These are phyloP conservation scores for Diutina scorzettiae DNA, from an alignment of 1,139 yeast genomes.

Conservation along the genomic window DNA sequence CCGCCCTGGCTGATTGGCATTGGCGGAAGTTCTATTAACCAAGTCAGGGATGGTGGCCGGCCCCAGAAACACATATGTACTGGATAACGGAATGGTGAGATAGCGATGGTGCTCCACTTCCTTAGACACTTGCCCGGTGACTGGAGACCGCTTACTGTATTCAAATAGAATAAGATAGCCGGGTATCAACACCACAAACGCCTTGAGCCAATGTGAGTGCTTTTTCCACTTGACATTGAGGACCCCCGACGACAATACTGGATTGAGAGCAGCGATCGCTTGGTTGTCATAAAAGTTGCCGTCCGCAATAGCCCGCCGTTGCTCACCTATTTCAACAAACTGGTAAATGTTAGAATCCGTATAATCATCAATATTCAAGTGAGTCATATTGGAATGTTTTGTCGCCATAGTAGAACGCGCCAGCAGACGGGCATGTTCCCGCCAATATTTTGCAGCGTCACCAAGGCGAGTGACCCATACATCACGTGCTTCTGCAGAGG, in stretches of 20 bases:
- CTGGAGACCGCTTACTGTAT: neutral
- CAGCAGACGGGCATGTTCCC: constrained; percentile 14
- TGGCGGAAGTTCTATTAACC: constrained; percentile 31
- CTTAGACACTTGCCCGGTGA: neutral
- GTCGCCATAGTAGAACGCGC: neutral
- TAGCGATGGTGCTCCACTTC: constrained; percentile 23
- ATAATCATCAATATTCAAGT: constrained; percentile 43
- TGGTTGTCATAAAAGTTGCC: constrained; percentile 37
- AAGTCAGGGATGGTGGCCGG: constrained; percentile 46
- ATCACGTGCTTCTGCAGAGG: constrained; percentile 35
- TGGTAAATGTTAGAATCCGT: constrained; percentile 46
- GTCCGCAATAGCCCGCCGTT: constrained; percentile 32
- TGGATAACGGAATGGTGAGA: constrained; percentile 47
- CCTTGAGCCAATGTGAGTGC: constrained; percentile 51
- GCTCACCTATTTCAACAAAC: constrained; percentile 14
- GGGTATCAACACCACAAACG: constrained; percentile 55
- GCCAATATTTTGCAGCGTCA: constrained; percentile 50
- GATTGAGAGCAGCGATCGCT: constrained; percentile 43
- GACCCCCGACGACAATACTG: constrained; percentile 51
- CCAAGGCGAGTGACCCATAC: constrained; percentile 51
- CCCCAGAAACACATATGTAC: constrained; percentile 72
- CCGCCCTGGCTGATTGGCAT: constrained; percentile 41
- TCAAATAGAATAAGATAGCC: constrained; percentile 45
- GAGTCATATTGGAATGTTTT: constrained; percentile 17
- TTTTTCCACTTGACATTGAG: constrained; percentile 59